Conservation (phyloP, 1,139 yeast species). For the Sugiyamaella novakii region DNA sequence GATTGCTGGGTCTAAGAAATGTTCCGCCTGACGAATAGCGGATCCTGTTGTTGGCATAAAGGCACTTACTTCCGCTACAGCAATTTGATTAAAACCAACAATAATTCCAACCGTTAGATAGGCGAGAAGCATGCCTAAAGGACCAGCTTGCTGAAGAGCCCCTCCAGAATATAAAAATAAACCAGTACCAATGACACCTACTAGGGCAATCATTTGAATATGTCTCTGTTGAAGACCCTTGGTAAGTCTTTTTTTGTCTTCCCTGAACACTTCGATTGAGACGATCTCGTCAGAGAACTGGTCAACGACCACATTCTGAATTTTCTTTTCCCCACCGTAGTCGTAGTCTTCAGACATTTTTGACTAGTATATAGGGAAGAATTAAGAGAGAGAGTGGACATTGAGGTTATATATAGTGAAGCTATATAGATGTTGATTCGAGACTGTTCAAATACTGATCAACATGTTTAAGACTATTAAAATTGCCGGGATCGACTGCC, state of each 20-base stretch:
- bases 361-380: too few relatives aligned
- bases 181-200: slow-evolving; percentile 87
- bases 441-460: too few relatives aligned
- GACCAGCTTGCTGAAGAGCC: slow-evolving; percentile 74
- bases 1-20: slow-evolving; percentile 73
- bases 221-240: slow-evolving; percentile 53
- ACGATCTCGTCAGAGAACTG: background rate
- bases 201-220: slow-evolving; percentile 72
- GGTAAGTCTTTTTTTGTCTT: slow-evolving; percentile 31
- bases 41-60: slow-evolving; percentile 83
- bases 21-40: slow-evolving; percentile 67
- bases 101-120: slow-evolving; percentile 68
- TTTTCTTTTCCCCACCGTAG: background rate
- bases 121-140: slow-evolving; percentile 74
- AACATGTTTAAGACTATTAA: too few relatives aligned
- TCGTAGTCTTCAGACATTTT: background rate
- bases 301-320: background rate
- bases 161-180: slow-evolving; percentile 74
- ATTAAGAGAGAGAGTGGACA: too few relatives aligned
- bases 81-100: slow-evolving; percentile 71
- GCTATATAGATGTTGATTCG: too few relatives aligned
- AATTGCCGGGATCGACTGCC: too few relatives aligned
- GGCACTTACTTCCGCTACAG: slow-evolving; percentile 82
- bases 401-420: too few relatives aligned
- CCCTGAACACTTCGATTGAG: slow-evolving; percentile 8